These are phyloP conservation scores for Discostella pseudostelligera DNA, from an alignment of 108 stramenopile genomes.

Conservation along the genomic window DNA sequence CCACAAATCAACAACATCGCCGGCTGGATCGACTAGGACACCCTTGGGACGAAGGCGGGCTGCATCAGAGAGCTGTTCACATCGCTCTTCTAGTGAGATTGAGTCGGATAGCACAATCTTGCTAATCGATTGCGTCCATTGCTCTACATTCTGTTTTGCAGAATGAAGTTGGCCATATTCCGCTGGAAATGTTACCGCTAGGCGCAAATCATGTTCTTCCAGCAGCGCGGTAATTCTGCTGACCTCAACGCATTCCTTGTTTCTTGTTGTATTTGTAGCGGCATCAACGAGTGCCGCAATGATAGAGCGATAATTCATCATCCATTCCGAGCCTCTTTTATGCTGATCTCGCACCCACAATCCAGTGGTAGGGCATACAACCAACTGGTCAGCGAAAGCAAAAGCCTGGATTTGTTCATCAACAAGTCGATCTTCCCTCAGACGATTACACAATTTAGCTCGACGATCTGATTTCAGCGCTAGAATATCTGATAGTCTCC, in stretches of 20 bases:
- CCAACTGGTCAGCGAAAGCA: slow-evolving; percentile 40
- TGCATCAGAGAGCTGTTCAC: slow-evolving; percentile 10
- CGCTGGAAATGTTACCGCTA: slow-evolving; percentile 47
- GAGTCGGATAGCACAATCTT: slow-evolving; percentile 23
- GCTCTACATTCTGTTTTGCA: slow-evolving; percentile 38
- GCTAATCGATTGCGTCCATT: slow-evolving; percentile 52
- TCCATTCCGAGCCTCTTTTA: slow-evolving; percentile 28
- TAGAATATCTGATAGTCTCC: slow-evolving; percentile 29
- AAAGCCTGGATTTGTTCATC: slow-evolving; percentile 58
- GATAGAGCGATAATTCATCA: slow-evolving; percentile 20
- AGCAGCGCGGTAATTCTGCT: slow-evolving; percentile 22
- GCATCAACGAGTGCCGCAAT: slow-evolving; percentile 18
- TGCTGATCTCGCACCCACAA: slow-evolving; percentile 44
- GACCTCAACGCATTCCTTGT: slow-evolving; percentile 13
- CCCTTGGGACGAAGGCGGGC: slow-evolving; percentile 55
- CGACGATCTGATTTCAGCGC: slow-evolving; percentile 41
- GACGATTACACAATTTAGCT: slow-evolving; percentile 23
- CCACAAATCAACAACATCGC: slow-evolving; percentile 47
- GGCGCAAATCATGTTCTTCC: slow-evolving; percentile 24
- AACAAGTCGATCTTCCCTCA: slow-evolving; percentile 33
- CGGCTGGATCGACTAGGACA: slow-evolving; percentile 60
- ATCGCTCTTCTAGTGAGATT: slow-evolving; percentile 29
- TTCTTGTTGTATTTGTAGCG: background rate
- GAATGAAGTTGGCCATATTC: slow-evolving; percentile 28
- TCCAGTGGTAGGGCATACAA: slow-evolving; percentile 35